These are phyloP conservation scores for Fusarium agapanthi DNA, from an alignment of 2,329 filamentous ascomycete genomes.

Conservation along the genomic window DNA sequence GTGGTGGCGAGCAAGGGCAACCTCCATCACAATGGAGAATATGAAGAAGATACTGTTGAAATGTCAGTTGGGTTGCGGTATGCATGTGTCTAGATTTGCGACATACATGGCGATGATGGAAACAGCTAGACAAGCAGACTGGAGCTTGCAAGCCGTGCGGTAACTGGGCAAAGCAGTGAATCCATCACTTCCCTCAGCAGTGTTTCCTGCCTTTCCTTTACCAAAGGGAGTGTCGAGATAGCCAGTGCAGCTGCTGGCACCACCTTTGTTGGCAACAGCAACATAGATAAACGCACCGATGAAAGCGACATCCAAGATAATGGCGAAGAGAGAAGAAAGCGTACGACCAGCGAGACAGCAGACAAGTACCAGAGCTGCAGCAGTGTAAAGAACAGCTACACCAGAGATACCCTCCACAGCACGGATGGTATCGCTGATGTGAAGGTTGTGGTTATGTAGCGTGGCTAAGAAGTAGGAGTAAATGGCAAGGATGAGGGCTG, in stretches of 20 bases:
- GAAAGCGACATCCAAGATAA: slow-evolving; percentile 82
- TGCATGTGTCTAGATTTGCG: not conserved
- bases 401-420: slow-evolving; percentile 84
- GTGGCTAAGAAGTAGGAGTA: slow-evolving; percentile 87
- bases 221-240: slow-evolving; percentile 75
- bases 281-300: slow-evolving; percentile 82
- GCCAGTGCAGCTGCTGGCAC: slow-evolving; percentile 69
- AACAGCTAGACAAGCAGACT: slow-evolving; percentile 81
- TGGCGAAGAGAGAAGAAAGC: slow-evolving; percentile 76
- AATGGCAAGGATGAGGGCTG: slow-evolving; percentile 77
- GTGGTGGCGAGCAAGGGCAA: slow-evolving; percentile 74
- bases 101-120: slow-evolving; percentile 78
- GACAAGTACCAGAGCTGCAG: slow-evolving; percentile 76
- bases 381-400: slow-evolving; percentile 76
- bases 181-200: slow-evolving; percentile 56
- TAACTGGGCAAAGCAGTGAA: slow-evolving; percentile 60
- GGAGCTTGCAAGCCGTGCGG: slow-evolving; percentile 71
- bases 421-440: slow-evolving; percentile 71
- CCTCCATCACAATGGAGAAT: slow-evolving; percentile 73
- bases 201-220: slow-evolving; percentile 62
- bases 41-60: slow-evolving; percentile 75
- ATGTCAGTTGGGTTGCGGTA: not conserved
- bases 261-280: slow-evolving; percentile 76
- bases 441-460: slow-evolving; percentile 69
- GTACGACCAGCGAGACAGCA: slow-evolving; percentile 81